Conservation (phyloP, 2,329 filamentous ascomycete species). For the Ascocoryne sarcoides region DNA sequence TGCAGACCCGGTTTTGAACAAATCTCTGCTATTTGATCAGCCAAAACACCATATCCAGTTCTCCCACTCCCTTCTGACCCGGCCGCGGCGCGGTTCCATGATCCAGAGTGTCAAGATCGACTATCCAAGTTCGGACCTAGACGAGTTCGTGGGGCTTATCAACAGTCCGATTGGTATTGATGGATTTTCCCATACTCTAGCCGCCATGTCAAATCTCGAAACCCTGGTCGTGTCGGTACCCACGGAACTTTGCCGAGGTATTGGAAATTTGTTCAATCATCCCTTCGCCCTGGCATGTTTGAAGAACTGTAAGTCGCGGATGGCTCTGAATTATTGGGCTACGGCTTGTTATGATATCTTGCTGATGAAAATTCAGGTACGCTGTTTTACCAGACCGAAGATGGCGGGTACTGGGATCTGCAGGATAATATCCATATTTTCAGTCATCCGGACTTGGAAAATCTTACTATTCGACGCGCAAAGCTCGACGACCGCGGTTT, state of each 20-base stretch:
- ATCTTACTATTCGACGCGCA: slow-evolving; percentile 36
- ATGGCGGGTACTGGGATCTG: slow-evolving; percentile 40
- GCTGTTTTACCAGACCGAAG: slow-evolving; percentile 38
- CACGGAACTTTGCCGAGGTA: slow-evolving; percentile 35
- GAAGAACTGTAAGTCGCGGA: slow-evolving; percentile 34
- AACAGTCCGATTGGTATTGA: slow-evolving; percentile 32
- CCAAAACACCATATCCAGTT: slow-evolving; percentile 41
- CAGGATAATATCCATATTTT: slow-evolving; percentile 45
- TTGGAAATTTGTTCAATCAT: slow-evolving; percentile 41
- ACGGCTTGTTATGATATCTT: no score
- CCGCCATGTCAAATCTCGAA: slow-evolving; percentile 42
- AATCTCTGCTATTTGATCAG: slow-evolving; percentile 37
- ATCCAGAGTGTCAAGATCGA: slow-evolving; percentile 38
- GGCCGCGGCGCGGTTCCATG: slow-evolving; percentile 38
- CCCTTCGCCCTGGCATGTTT: slow-evolving; percentile 42
- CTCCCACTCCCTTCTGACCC: slow-evolving; percentile 37
- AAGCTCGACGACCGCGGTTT: slow-evolving; percentile 40
- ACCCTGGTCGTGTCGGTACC: slow-evolving; percentile 39
- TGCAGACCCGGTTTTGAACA: slow-evolving; percentile 40
- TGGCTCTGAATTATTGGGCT: no score
- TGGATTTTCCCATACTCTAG: slow-evolving; percentile 37
- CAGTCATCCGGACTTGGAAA: slow-evolving; percentile 39
- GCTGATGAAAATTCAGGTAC: no score
- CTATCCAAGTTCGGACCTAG: slow-evolving; percentile 37
- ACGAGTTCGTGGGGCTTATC: slow-evolving; percentile 33